phyloP scores from a whole-genome alignment of 129 eudicot species.

The Artemisia argyi region DNA sequence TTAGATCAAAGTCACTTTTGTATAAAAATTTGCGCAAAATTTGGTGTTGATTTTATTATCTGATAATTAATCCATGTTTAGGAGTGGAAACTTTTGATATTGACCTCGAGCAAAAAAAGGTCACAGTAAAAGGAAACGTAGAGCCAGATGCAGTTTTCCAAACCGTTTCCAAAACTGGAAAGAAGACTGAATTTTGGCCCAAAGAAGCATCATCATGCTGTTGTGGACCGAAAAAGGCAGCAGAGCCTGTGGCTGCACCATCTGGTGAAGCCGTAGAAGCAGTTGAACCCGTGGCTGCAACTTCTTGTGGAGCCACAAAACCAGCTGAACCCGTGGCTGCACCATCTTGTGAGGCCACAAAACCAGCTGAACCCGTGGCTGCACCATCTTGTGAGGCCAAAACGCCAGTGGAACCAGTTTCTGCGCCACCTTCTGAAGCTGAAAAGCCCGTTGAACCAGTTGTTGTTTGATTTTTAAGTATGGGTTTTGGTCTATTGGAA shows the following conservation, averaged over 20 bases:
- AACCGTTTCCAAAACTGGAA: slow-evolving; percentile 91
- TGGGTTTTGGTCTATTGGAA: not conserved
- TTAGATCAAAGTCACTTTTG: no score
- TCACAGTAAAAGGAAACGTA: slow-evolving; percentile 90
- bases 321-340: slow-evolving; percentile 19
- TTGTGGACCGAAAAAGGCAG: slow-evolving; percentile 29
- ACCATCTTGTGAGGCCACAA: slow-evolving; percentile 21
- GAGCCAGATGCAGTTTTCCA: slow-evolving; percentile 81
- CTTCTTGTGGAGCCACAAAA: slow-evolving; percentile 24
- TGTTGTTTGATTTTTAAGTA: slow-evolving; percentile 27
- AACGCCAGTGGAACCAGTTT: slow-evolving; percentile 31
- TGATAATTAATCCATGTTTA: slow-evolving; percentile 14
- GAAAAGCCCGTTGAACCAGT: slow-evolving; percentile 25
- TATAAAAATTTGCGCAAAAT: not conserved
- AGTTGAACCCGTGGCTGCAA: slow-evolving; percentile 15
- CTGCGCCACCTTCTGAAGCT: slow-evolving; percentile 15
- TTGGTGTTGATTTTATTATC: not conserved
- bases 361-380: not conserved
- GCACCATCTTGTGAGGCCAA: slow-evolving; percentile 23
- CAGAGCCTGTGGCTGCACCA: slow-evolving; percentile 30
- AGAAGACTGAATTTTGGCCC: slow-evolving; percentile 83
- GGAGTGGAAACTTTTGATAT: slow-evolving; percentile 89
- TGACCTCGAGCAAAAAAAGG: slow-evolving; percentile 75
- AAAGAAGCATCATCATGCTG: slow-evolving; percentile 41
- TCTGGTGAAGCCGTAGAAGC: not conserved